Evolutionary conservation across 129 eudicot genomes (phyloP), one percentile per base, ranked within the genome.

Genomic region (Logfia minima): DNA sequence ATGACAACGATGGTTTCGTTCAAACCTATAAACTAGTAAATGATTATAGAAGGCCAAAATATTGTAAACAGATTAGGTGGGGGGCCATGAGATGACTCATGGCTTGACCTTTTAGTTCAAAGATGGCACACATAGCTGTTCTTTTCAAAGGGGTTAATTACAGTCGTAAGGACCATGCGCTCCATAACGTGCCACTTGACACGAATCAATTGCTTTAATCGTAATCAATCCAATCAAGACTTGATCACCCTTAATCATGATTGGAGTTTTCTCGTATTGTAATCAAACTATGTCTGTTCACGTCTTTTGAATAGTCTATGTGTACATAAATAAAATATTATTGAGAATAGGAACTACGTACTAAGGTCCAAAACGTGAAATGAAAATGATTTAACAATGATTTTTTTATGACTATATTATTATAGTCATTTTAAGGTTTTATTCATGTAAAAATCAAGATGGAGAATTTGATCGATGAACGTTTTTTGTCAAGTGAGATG

Each of bases 141-240:
- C 17, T 3, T 13, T 56, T 55, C 52, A 29, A 31, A 53, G 52
- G 52, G 76, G 51, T 52, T 26, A 26, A 26, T 26, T 55, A 31
- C 19, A 9, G n/a, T 72, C 76, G 21, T 16, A 53, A 26, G 76
- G 66, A 55, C 75, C 75, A 51, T 53, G 18, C 31, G 18, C 26
- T 52, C 18, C 48, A 52, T 71, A 14, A 52, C 64, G 55, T 71
- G 76, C 31, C 65, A 71, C 76, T 29, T 71, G 48, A 71, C 63
- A 71, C 29, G 18, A 52, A 52, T 18, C 8, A 29, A 71, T 53
- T 71, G 43, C 23, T 29, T 37, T 19, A 68, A 19, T 68, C 48
- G 48, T 19, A 19, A 16, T 11, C 76, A 72, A 55, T 18, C 28
- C 60, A 8, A 52, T 71, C 48, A 71, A 3, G 4, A 17, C 34